Percentiles rank a stretch among this genome's conserved stretches.
phyloP scores from a whole-genome alignment of 2,329 filamentous ascomycete genomes.

The Neopestalotiopsis rosae region DNA sequence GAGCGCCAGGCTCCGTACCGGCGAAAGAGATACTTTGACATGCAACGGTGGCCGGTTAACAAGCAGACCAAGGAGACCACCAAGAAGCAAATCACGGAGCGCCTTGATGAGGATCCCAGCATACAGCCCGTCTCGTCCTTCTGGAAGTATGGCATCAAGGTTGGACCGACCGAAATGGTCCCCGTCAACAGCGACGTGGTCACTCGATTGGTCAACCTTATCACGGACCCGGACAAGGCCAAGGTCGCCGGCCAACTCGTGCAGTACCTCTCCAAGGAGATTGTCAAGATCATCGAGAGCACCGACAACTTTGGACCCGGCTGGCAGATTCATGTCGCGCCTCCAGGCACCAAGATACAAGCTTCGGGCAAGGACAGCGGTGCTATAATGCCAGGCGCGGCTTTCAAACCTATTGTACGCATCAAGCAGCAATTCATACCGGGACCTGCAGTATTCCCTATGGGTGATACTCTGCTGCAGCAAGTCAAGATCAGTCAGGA shows the following conservation, averaged over 20 bases:
- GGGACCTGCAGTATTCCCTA: constrained; percentile 40
- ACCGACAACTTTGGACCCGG: neutral
- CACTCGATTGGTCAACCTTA: constrained; percentile 7
- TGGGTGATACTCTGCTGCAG: constrained; percentile 45
- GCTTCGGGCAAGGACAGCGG: neutral
- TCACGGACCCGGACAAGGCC: neutral
- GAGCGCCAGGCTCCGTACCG: constrained; percentile 35
- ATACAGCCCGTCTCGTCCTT: constrained; percentile 10
- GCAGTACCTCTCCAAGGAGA: neutral
- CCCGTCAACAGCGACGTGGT: neutral
- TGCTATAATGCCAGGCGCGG: neutral
- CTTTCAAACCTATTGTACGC: constrained; percentile 25
- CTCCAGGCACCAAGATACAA: neutral
- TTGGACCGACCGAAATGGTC: neutral
- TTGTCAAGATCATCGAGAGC: neutral
- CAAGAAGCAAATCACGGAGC: constrained; percentile 34
- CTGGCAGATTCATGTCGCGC: neutral
- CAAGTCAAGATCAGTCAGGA: constrained; percentile 31
- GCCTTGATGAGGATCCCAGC: constrained; percentile 34
- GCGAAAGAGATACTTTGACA: constrained; percentile 45
- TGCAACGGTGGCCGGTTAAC: constrained; percentile 54
- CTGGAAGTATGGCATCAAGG: constrained; percentile 12
- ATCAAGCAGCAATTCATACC: constrained; percentile 28
- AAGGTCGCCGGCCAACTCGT: neutral
- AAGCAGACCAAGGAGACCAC: constrained; percentile 39